Evolutionary conservation across 345 rosid genomes (phyloP), one percentile per base, ranked within the genome.

Genomic region (Leavenworthia alabamica): DNA sequence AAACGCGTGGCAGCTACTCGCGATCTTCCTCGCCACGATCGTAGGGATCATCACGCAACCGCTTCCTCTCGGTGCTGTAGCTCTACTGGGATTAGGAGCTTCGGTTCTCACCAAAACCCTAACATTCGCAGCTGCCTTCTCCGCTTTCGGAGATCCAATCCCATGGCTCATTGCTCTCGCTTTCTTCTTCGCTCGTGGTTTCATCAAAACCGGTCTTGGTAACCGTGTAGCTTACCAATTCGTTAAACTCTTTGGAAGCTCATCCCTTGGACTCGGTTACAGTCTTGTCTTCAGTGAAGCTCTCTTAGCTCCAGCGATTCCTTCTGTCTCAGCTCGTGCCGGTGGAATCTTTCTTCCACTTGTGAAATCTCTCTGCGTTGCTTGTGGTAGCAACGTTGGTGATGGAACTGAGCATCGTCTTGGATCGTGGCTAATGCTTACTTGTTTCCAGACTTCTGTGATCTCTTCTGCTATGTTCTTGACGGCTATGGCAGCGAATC

Each of bases 401-500:
- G 97, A 90, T 37, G 99, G 97, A 10, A 94, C 97, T 4, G 99
- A 94, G 83, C 62, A 79, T n/a, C 83, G 75, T 77, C 81, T 90
- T 1, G 99, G 99, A 1, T 81, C 99, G 0, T 94, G 99, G 97
- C 65, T 94, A 26, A 94, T 94, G 99, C 79, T 94, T 12, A 94
- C 99, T 1, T 94, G 99, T 57, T 94, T 94, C 77, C 99, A 94
- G 66, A 94, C 99, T 13, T 90, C 96, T 2, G 96, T 80, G 59
- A 90, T 94, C 58, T 90, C 96, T 22, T 94, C 99, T 8, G 22
- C 99, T 1, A 94, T 94, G 99, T 94, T 94, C 74, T 74, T 94
- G 82, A 94, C 99, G 28, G 99, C 93, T 5, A 94, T 90, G 99
- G 99, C 97, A 3, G 99, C 99, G 14, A 94, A 94, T 76, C 99